Conservation (phyloP, 495 filamentous ascomycete genomes). For the Penicillium simplicissimum region DNA sequence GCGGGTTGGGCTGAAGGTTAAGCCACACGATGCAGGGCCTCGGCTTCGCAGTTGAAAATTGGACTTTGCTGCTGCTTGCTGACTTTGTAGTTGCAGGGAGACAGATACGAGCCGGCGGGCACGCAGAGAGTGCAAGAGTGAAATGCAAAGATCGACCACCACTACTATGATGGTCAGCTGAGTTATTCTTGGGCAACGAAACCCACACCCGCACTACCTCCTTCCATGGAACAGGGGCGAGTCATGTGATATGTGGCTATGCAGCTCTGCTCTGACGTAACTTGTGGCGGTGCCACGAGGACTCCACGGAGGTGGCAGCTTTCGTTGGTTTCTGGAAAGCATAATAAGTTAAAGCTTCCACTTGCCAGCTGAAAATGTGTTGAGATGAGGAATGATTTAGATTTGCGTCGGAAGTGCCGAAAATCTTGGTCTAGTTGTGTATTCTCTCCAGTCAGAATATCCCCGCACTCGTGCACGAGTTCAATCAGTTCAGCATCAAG, state of each 20-base stretch:
- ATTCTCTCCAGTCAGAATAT: too few relatives aligned
- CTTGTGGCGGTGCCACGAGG: conserved; percentile 4
- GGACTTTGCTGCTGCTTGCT: not conserved
- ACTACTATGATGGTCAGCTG: not conserved
- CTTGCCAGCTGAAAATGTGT: not conserved
- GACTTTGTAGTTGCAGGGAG: not conserved
- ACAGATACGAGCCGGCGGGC: not conserved
- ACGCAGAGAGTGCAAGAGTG: not conserved
- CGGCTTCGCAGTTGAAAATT: not conserved
- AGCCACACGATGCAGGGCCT: conserved; percentile 13
- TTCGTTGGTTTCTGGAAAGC: not conserved
- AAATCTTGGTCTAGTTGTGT: too few relatives aligned
- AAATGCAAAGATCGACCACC: not conserved
- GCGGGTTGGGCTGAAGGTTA: conserved; percentile 3
- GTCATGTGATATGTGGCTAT: conserved; percentile 29
- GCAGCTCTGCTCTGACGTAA: not conserved
- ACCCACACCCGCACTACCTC: conserved; percentile 18
- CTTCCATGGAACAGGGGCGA: conserved; percentile 22
- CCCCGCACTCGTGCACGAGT: too few relatives aligned
- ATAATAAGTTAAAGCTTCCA: not conserved
- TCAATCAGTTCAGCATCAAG: too few relatives aligned
- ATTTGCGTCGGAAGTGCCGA: too few relatives aligned
- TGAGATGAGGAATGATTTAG: not conserved
- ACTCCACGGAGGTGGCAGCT: not conserved
- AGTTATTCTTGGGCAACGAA: conserved; percentile 22